A percentile compares a stretch with the other conserved stretches of the same genome.
phyloP scores from a whole-genome alignment of 2,329 filamentous ascomycete genomes.

The Clonostachys solani region DNA sequence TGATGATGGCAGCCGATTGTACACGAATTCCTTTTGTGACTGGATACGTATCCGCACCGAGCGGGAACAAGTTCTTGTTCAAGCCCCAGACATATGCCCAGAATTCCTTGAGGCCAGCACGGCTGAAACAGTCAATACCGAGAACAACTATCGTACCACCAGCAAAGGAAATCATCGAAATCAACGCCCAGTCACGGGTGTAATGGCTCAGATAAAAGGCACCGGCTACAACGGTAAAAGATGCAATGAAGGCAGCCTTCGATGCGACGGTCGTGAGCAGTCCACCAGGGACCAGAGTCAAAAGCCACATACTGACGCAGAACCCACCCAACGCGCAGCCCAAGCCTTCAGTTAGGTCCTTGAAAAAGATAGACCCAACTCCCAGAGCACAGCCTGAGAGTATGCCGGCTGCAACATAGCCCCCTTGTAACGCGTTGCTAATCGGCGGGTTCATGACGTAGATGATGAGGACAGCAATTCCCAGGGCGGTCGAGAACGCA shows the following conservation, averaged over 20 bases:
- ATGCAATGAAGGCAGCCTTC: conserved; percentile 72
- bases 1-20: conserved; percentile 73
- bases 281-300: conserved; percentile 73
- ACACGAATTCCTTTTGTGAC: conserved; percentile 82
- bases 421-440: conserved; percentile 73
- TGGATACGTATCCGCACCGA: conserved; percentile 74
- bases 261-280: conserved; percentile 58
- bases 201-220: conserved; percentile 74
- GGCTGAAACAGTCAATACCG: conserved; percentile 86
- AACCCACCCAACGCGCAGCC: conserved; percentile 86
- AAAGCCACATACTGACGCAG: conserved; percentile 84
- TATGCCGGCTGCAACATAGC: conserved; percentile 75
- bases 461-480: conserved; percentile 76
- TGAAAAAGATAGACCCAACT: conserved; percentile 70
- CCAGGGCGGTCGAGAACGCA: conserved; percentile 67
- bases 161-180: conserved; percentile 71
- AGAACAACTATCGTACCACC: conserved; percentile 77
- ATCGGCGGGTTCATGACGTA: conserved; percentile 85
- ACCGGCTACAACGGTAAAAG: conserved; percentile 64
- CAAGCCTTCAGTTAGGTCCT: conserved; percentile 76
- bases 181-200: conserved; percentile 75
- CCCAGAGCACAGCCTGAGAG: conserved; percentile 73
- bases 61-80: conserved; percentile 76
- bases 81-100: conserved; percentile 90
- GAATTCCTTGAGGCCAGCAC: conserved; percentile 91